Evolutionary conservation across 345 rosid species (phyloP).

Genomic region (Brassica carinata): DNA sequence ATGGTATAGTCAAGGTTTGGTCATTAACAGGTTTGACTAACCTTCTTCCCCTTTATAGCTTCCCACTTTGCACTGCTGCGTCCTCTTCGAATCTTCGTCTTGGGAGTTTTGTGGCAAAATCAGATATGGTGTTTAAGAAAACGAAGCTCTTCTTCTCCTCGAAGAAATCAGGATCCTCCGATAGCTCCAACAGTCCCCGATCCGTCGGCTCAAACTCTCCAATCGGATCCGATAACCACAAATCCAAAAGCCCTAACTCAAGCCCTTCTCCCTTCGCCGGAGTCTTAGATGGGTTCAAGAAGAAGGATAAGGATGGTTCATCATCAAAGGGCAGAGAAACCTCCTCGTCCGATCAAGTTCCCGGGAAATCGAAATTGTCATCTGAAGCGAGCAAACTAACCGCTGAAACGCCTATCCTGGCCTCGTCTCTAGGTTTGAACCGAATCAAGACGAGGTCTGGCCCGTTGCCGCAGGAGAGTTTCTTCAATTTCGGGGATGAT

Average conservation of each 20-base stretch:
- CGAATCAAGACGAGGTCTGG: conserved; percentile 82
- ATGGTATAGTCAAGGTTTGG: not conserved
- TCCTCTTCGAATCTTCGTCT: conserved; percentile 10
- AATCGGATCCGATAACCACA: conserved; percentile 69
- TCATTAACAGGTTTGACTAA: conserved; percentile 1
- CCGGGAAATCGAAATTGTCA: conserved; percentile 25
- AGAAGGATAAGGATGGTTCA: conserved; percentile 54
- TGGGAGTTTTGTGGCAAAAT: not conserved
- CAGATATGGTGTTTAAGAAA: conserved; percentile 74
- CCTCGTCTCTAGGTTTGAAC: conserved; percentile 61
- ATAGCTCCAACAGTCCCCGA: conserved; percentile 72
- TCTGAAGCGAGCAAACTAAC: conserved; percentile 42
- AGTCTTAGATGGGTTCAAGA: conserved; percentile 21
- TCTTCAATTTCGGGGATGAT: conserved; percentile 57
- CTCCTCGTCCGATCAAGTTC: conserved; percentile 7
- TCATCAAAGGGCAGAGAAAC: conserved; percentile 32
- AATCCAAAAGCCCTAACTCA: conserved; percentile 52
- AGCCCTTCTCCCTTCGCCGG: conserved; percentile 19
- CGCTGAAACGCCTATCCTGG: conserved; percentile 3
- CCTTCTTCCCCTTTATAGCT: not conserved
- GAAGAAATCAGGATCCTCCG: conserved; percentile 76
- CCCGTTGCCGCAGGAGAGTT: conserved; percentile 78
- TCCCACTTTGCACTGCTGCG: conserved; percentile 11
- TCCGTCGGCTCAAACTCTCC: conserved; percentile 76
- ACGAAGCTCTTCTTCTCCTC: conserved; percentile 64